Conservation (phyloP, 176 grass and related monocot genomes). For the Phoenix roebelenii region DNA sequence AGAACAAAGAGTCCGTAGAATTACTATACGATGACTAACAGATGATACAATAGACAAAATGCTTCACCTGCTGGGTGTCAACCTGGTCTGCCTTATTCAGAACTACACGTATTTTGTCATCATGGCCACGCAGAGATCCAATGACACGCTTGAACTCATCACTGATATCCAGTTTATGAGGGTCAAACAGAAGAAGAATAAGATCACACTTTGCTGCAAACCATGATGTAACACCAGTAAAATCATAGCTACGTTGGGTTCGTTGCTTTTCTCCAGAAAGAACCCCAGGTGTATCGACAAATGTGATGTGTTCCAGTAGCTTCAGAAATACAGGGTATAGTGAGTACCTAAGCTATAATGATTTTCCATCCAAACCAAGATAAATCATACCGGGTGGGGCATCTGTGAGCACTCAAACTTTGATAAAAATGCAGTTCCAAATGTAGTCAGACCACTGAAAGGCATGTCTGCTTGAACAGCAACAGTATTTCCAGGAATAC, state of each 20-base stretch:
- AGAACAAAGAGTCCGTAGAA: too few relatives aligned
- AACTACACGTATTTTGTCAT: constrained; percentile 95
- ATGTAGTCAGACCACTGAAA: constrained; percentile 85
- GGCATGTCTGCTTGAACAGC: constrained; percentile 99
- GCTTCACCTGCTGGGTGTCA: constrained; percentile 76
- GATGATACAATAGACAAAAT: neutral
- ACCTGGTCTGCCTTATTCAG: constrained; percentile 93
- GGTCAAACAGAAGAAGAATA: constrained; percentile 93
- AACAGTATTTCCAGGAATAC: constrained; percentile 87
- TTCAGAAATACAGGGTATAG: constrained; percentile 32
- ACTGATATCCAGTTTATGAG: constrained; percentile 86
- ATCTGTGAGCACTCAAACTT: constrained; percentile 99
- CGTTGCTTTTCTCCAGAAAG: constrained; percentile 92
- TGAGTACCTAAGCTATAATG: constrained; percentile 25
- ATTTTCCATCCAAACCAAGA: constrained; percentile 10
- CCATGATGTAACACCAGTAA: constrained; percentile 84
- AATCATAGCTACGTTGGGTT: constrained; percentile 76
- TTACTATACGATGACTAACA: too few relatives aligned
- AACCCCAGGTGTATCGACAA: constrained; percentile 94
- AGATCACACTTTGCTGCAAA: constrained; percentile 91
- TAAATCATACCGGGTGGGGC: constrained; percentile 74
- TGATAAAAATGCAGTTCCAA: constrained; percentile 91
- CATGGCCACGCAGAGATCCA: constrained; percentile 69
- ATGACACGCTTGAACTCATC: constrained; percentile 91
- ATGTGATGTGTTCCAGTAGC: constrained; percentile 88